Base-by-base conservation (phyloP, 2,329 filamentous ascomycete species). In the Microsporum canis region DNA sequence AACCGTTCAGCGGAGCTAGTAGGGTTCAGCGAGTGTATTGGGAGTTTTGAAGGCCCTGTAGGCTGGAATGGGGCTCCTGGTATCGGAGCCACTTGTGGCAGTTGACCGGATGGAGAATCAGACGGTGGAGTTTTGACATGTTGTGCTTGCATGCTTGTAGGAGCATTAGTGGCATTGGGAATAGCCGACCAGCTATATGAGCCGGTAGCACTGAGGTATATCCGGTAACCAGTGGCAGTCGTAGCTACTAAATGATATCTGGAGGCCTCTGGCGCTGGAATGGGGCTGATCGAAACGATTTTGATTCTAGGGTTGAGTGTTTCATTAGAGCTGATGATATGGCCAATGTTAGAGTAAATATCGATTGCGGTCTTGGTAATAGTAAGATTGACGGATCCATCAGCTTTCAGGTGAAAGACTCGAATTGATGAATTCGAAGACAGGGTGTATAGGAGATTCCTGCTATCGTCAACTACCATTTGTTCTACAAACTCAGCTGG, bases 111-210 rank as follows among this genome's bases (percentile, higher is more conserved):
- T 62, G 66, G 62, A 57, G 64, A 65, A 66, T 73, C 64, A 66
- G 74, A 62, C 74, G 94, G 94, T 0, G 95, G 94, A 62, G 96
- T 95, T 71, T 94, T 95, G 73, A 99, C 89, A 70, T 95, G 94
- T 67, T 95, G 88, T n/a, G 96, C 85, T 73, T 96, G 91, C 90
- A 99, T 96, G 74, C 90, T 96, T 67, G 89, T 91, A 0, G 94
- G 91, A 0, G 88, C 85, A 62, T 80, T 86, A 5, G 83, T 80
- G 23, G 82, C 79, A 27, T 82, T 82, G 12, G 80, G 81, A 34
- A 84, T 79, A 60, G 77, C 75, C 60, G 76, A 73, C 75, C 76
- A 73, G 65, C 73, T 71, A 80, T 82, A 76, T 17, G 89, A 87
- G 65, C 87, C 88, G 0, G 91, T 96, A 3, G 92, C 90, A 70